Evolutionary conservation across 305 asterid genomes (phyloP).

Genomic region (Fraxinus paxiana): DNA sequence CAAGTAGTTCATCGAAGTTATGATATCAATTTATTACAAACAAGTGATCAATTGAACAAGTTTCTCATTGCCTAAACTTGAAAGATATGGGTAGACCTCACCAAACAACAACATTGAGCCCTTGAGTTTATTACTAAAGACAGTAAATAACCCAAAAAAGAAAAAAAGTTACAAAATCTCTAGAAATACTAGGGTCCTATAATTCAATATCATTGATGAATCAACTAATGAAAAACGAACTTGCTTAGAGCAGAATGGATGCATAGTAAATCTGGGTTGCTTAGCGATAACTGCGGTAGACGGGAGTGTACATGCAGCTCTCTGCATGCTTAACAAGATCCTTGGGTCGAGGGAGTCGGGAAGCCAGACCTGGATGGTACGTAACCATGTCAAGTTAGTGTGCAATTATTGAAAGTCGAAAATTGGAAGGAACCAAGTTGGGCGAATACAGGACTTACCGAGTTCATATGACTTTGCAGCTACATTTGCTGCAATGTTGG

Average conservation of each 20-base stretch:
- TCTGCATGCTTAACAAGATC: constrained; percentile 67
- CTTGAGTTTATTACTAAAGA: background rate
- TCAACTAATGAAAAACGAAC: background rate
- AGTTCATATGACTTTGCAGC: constrained; percentile 87
- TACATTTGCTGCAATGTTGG: constrained; percentile 73
- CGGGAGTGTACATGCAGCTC: constrained; percentile 85
- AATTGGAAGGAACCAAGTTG: background rate
- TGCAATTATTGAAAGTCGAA: background rate
- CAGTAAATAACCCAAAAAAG: background rate
- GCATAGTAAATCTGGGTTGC: background rate
- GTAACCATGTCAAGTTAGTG: constrained; percentile 11
- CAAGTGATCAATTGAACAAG: background rate
- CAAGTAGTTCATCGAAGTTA: background rate
- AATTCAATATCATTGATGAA: background rate
- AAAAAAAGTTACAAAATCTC: background rate
- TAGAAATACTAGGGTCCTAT: background rate
- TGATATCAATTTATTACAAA: background rate
- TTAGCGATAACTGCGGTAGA: constrained; percentile 58
- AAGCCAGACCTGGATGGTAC: constrained; percentile 55
- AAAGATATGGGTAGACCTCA: background rate
- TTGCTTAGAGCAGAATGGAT: background rate
- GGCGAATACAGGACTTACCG: constrained; percentile 39
- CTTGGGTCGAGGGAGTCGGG: constrained; percentile 70
- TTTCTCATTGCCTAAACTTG: background rate
- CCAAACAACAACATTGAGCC: background rate